Base-by-base conservation (phyloP, 2,329 filamentous ascomycete species). In the Xylaria hypoxylon region DNA sequence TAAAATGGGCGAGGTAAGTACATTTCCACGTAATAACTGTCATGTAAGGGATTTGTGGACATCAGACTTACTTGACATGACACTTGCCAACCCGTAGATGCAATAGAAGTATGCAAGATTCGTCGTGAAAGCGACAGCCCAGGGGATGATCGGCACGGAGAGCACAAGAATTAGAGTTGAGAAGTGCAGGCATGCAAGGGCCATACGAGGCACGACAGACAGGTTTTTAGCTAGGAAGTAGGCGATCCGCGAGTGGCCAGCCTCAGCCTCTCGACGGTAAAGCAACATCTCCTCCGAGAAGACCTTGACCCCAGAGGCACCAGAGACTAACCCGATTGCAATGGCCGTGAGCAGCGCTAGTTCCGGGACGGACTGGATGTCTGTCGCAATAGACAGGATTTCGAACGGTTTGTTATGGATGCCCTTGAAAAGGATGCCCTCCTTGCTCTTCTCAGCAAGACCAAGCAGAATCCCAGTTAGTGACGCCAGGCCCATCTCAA, bases 31-130 rank as follows among this genome's bases (percentile, higher is more conserved):
- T 17, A 2, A 7, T 26, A 35, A 2, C 8, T 7, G 4, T 2
- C 11, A 4, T 15, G 7, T 35, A 10, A n/a, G 17, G 22, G 24
- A 11, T 6, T 17, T 1, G 33, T 22, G 7, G 17, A 13, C 3
- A 42, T 55, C 24, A 8, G n/a, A 60, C 67, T 67, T 64, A 69
- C 67, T 87, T 63, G 81, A 85, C 17, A 88, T 75, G 33, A 80
- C 77, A 38, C 80, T 84, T 0, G 86, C 82, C 6, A 88, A 79
- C 0, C 86, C 85, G 72, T 87, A 88, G 57, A 88, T 85, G 71
- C 83, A 84, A 77, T 84, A 89, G 71, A 87, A 88, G 75, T 88
- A 88, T 10, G 83, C 67, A 51, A 87, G 71, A 62, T 88, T 88
- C 6, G 80, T 81, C 15, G 79, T 59, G 72, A 85, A 88, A 28